Evolutionary conservation across 768 basidiomycete genomes (phyloP).

Genomic region (Auricularia auricula-judae): DNA sequence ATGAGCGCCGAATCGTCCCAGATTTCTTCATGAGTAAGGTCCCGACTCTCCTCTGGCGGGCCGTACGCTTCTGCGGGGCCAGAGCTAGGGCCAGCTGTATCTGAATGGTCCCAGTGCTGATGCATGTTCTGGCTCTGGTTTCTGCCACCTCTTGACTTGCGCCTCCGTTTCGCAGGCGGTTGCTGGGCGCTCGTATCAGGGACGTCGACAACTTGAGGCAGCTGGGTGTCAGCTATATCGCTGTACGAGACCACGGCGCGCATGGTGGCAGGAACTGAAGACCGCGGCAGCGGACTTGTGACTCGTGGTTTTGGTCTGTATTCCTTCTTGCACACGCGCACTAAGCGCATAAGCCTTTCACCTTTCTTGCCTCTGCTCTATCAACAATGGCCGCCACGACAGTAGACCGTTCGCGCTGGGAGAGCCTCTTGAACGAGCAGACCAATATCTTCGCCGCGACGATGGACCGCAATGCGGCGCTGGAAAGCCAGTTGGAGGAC

Average conservation of each 20-base stretch:
- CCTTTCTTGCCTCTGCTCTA: background rate
- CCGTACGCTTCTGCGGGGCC: conserved; percentile 11
- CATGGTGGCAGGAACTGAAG: background rate
- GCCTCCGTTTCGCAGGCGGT: background rate
- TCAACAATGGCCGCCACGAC: background rate
- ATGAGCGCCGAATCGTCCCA: conserved; percentile 83
- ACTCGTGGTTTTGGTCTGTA: too few relatives aligned
- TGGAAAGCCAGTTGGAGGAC: conserved; percentile 55
- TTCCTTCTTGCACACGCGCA: background rate
- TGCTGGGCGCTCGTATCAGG: background rate
- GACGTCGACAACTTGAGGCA: background rate
- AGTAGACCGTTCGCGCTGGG: background rate
- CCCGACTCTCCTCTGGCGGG: conserved; percentile 44
- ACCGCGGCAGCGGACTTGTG: background rate
- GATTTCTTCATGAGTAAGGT: conserved; percentile 61
- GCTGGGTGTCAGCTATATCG: background rate
- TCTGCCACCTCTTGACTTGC: background rate
- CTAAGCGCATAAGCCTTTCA: background rate
- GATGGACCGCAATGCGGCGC: conserved; percentile 48
- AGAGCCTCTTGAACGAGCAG: background rate
- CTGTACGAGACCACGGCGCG: background rate
- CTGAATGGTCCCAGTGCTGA: conserved; percentile 38
- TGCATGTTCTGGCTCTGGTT: background rate
- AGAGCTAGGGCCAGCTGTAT: conserved; percentile 4
- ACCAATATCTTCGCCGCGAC: conserved; percentile 22